Percentiles rank a stretch among this genome's conserved stretches.
These are phyloP conservation scores for Onygenales sp. DNA, from an alignment of 2,329 filamentous ascomycete genomes.

Conservation along the genomic window DNA sequence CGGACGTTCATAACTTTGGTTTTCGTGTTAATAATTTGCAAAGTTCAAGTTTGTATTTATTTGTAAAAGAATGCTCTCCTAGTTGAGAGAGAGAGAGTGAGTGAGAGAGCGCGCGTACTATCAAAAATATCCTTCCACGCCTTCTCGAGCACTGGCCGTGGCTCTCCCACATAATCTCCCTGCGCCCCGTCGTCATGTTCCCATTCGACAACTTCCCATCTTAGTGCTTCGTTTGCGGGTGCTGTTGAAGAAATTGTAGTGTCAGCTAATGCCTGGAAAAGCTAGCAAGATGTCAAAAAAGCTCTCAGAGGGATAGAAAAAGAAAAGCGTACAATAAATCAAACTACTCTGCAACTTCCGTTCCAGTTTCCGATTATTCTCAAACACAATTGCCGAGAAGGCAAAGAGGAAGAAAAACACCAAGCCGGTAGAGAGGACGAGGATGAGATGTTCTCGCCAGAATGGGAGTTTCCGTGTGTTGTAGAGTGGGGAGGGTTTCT, in stretches of 20 bases:
- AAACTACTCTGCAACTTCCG: neutral
- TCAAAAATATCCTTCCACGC: neutral
- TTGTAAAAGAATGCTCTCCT: too few species aligned
- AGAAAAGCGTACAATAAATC: neutral
- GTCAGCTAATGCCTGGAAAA: too few species aligned
- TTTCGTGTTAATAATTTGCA: neutral
- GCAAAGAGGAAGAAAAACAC: neutral
- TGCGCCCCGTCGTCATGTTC: neutral
- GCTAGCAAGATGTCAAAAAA: too few species aligned
- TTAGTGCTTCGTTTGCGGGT: neutral
- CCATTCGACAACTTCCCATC: constrained; percentile 1
- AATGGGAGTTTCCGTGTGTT: neutral
- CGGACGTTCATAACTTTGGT: neutral
- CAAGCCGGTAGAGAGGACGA: neutral
- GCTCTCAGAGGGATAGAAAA: neutral
- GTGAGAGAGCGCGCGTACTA: neutral
- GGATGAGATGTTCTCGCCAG: neutral
- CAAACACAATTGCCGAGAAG: neutral
- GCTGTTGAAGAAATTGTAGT: neutral
- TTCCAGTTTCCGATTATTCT: neutral
- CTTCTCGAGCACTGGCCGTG: neutral
- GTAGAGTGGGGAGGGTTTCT: neutral
- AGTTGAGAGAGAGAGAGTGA: neutral
- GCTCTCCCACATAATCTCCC: neutral
- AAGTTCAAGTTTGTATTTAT: neutral